Evolutionary conservation across 2,329 filamentous ascomycete species (phyloP).

Genomic region (Rhinocladiella mackenziei): DNA sequence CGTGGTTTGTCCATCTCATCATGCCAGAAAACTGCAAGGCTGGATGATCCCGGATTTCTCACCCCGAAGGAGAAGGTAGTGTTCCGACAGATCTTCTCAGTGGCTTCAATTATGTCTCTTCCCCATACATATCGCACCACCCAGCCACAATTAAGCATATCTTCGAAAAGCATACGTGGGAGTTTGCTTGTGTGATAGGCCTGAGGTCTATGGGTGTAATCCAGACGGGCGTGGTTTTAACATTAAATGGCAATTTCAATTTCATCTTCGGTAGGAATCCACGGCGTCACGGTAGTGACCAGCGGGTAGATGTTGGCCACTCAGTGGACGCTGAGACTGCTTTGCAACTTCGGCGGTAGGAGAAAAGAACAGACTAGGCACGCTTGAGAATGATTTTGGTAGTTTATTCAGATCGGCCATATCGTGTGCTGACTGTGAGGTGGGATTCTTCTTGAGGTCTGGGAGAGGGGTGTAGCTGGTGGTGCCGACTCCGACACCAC

Average conservation of each 20-base stretch:
- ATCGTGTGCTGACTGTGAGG: conserved; percentile 33
- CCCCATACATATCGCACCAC: too few relatives aligned
- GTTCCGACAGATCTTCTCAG: too few relatives aligned
- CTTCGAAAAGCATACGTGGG: too few relatives aligned
- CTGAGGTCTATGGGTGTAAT: too few relatives aligned
- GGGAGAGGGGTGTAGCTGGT: conserved; percentile 61
- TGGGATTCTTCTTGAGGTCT: conserved; percentile 38
- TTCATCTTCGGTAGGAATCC: conserved; percentile 17
- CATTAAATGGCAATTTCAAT: neutral
- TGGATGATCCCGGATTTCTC: too few relatives aligned
- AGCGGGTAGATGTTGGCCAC: conserved; percentile 26
- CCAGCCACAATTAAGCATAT: too few relatives aligned
- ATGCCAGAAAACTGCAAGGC: too few relatives aligned
- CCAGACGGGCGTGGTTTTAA: too few relatives aligned
- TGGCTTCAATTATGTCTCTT: too few relatives aligned
- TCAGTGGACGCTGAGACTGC: conserved; percentile 23
- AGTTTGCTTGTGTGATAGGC: too few relatives aligned
- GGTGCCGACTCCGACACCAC: conserved; percentile 59
- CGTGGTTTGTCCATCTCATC: too few relatives aligned
- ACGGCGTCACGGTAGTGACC: conserved; percentile 29
- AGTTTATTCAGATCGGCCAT: conserved; percentile 32
- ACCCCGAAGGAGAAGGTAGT: too few relatives aligned
- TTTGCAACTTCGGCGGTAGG: conserved; percentile 62
- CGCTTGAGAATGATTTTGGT: conserved; percentile 25
- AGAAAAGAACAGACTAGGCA: conserved; percentile 81